Base-by-base conservation (phyloP, 495 filamentous ascomycete species). In the Penicillium taxi region DNA sequence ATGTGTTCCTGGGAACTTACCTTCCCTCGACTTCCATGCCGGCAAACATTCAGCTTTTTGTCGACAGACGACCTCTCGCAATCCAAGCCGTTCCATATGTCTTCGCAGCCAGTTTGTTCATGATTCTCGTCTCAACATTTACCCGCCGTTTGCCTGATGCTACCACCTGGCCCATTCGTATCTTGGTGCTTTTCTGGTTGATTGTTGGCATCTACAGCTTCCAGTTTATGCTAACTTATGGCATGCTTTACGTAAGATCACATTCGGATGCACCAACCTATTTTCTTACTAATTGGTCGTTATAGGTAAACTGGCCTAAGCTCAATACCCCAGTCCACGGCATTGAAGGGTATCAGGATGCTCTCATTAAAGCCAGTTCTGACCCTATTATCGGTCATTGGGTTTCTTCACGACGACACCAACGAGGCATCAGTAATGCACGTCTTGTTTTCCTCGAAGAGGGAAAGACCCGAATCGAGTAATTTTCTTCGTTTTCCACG, bases 401-500 rank as follows among this genome's bases (percentile, higher is more conserved):
- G 36, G 77, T 90, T 24, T 74, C 74, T 9, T 38, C 50, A 6
- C 52, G 53, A 44, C 69, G 74, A 44, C 85, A 88, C 48, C 84
- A 87, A 55, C 70, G 83, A 15, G 83, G 85, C 8, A 69, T 80
- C 22, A 94, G 84, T 63, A 82, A 79, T 41, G 80, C 82, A 19
- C 68, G 82, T 27, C 75, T 91, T 32, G 75, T 82, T 30, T 86
- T 83, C 55, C 64, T 93, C 25, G 90, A 96, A 58, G 90, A 96
- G 52, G 90, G 90, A 12, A 96, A 96, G 72, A 95, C 94, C 67
- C 84, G 90, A 63, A 86, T 91, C 45, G 88, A 95, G 55, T 94
- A 64, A 50, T 37, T 23, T n/a, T n/a, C n/a, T n/a, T n/a, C n/a
- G n/a, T n/a, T 33, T 17, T 32, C 24, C 31, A 30, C 13, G 6